Percentiles rank a stretch among this genome's conserved stretches.
Conservation (phyloP, 805 yeast genomes). For the Jamesozyma piceae region DNA sequence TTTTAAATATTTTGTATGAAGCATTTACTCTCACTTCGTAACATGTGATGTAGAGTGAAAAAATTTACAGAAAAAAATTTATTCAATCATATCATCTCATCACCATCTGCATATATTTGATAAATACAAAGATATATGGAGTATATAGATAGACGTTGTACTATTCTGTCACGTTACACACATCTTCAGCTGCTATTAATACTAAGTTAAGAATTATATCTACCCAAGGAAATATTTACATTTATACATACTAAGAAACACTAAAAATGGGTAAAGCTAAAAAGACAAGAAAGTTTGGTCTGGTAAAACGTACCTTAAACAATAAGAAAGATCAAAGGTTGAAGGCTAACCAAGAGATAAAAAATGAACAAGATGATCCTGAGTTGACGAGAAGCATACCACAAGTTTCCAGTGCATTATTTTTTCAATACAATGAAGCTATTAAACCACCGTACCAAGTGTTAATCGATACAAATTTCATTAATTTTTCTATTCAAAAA, state of each 20-base stretch:
- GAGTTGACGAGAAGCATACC: slow-evolving; percentile 72
- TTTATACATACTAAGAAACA: not conserved
- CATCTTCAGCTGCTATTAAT: too few species aligned
- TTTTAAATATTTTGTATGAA: not conserved
- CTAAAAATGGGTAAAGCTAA: slow-evolving; percentile 83
- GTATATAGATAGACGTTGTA: too few species aligned
- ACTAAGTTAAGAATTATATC: not conserved
- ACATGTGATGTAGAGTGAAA: not conserved
- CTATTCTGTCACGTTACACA: too few species aligned
- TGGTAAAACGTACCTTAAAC: slow-evolving; percentile 71
- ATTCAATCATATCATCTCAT: not conserved
- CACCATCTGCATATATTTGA: too few species aligned
- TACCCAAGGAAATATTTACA: too few species aligned
- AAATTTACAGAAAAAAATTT: not conserved
- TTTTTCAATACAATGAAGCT: slow-evolving; percentile 88
- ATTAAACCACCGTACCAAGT: slow-evolving; percentile 98
- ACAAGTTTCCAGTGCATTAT: slow-evolving; percentile 90
- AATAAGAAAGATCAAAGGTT: slow-evolving; percentile 57
- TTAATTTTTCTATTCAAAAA: slow-evolving; percentile 92
- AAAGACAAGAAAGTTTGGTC: slow-evolving; percentile 95
- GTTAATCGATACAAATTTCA: slow-evolving; percentile 90
- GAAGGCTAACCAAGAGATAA: slow-evolving; percentile 34
- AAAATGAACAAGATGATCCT: slow-evolving; percentile 49
- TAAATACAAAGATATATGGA: too few species aligned
- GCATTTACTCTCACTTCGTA: not conserved